These are phyloP conservation scores for Cladophialophora chaetospira DNA, from an alignment of 2,329 filamentous ascomycete genomes.

Conservation along the genomic window DNA sequence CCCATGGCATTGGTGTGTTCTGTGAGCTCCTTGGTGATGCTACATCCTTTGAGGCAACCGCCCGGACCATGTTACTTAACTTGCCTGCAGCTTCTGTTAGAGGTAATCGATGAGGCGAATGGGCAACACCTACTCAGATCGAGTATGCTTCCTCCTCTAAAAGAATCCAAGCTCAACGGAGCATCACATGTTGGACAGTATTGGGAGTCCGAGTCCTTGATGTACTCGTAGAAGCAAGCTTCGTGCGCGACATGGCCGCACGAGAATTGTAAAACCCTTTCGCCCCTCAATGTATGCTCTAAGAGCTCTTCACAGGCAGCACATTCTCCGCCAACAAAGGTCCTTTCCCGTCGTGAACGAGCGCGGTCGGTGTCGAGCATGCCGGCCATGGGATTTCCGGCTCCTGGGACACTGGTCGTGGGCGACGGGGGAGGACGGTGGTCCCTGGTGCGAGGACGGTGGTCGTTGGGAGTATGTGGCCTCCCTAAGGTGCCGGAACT, in stretches of 20 bases:
- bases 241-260: conserved; percentile 98
- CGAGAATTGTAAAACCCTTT: conserved; percentile 92
- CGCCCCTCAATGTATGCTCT: conserved; percentile 90
- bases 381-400: conserved; percentile 54
- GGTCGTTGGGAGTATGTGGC: conserved; percentile 24
- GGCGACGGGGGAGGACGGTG: conserved; percentile 25
- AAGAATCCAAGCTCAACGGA: conserved; percentile 87
- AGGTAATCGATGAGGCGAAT: conserved; percentile 11
- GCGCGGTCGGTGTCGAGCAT: conserved; percentile 75
- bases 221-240: conserved; percentile 98
- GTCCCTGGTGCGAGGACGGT: conserved; percentile 25
- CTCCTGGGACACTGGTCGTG: conserved; percentile 27
- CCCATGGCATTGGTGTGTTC: conserved; percentile 66
- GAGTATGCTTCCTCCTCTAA: conserved; percentile 86
- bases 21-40: conserved; percentile 51
- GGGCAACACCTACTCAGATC: conserved; percentile 70
- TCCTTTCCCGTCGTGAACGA: conserved; percentile 82
- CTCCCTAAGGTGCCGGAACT: conserved; percentile 27
- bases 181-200: conserved; percentile 94
- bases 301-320: conserved; percentile 95
- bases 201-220: conserved; percentile 89
- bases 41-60: conserved; percentile 69
- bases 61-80: conserved; percentile 88
- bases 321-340: conserved; percentile 92
- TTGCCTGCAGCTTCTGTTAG: conserved; percentile 66